Evolutionary conservation across 192 early-diverging fungal species (phyloP).

Genomic region (Gigaspora rosea): DNA sequence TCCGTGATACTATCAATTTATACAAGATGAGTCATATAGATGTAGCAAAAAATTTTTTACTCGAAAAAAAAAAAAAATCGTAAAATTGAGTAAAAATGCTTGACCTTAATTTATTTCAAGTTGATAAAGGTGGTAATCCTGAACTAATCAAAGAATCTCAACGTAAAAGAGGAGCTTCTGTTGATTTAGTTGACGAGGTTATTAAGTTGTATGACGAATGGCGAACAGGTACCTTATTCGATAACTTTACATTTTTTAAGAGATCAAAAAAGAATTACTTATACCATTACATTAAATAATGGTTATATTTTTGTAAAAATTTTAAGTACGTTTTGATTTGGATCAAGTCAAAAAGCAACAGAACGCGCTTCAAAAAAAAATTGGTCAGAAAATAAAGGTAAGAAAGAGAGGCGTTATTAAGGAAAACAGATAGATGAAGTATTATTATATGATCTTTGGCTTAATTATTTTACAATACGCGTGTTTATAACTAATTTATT

Average conservation of each 20-base stretch:
- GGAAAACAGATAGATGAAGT: no score
- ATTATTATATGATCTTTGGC: no score
- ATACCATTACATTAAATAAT: no score
- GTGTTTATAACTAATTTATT: no score
- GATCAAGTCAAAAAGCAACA: slow-evolving; percentile 89
- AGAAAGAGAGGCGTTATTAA: slow-evolving; percentile 25
- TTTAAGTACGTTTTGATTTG: slow-evolving; percentile 76
- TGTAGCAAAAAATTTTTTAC: no score
- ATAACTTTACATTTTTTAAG: no score
- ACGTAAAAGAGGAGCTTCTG: slow-evolving; percentile 79
- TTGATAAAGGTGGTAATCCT: slow-evolving; percentile 92
- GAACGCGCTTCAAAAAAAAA: slow-evolving; percentile 92
- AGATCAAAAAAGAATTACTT: no score
- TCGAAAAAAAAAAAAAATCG: no score
- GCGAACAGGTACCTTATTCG: slow-evolving; percentile 46
- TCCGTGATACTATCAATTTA: no score
- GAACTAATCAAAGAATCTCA: slow-evolving; percentile 93
- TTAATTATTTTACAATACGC: no score
- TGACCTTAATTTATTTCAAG: slow-evolving; percentile 90
- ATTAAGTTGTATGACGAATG: slow-evolving; percentile 89
- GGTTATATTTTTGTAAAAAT: background rate
- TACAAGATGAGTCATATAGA: no score
- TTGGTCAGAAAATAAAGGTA: slow-evolving; percentile 84
- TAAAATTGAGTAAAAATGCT: slow-evolving; percentile 58
- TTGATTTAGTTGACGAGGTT: slow-evolving; percentile 89